phyloP scores from a whole-genome alignment of 108 stramenopile species.

The Schizochytrium sp. region DNA sequence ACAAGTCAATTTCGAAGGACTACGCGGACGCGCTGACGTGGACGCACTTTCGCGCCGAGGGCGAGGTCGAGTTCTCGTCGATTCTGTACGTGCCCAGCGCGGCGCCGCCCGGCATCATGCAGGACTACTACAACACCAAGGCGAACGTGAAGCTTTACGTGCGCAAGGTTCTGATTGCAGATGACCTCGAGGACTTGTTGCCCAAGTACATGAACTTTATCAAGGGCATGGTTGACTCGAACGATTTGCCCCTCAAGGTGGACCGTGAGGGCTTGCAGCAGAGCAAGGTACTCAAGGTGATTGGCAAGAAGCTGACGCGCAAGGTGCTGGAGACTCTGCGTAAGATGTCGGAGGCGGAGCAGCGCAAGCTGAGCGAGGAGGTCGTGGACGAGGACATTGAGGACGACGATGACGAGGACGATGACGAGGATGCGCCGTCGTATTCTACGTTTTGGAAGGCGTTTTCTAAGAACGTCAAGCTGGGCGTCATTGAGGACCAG shows the following conservation, averaged over 20 bases:
- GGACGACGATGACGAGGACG: conserved; percentile 47
- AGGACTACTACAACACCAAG: conserved; percentile 50
- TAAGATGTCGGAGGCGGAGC: conserved; percentile 58
- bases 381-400: conserved; percentile 36
- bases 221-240: conserved; percentile 93
- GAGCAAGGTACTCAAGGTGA: conserved; percentile 87
- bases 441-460: conserved; percentile 91
- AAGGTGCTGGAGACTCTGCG: conserved; percentile 92
- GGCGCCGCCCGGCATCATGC: conserved; percentile 49
- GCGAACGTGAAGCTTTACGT: conserved; percentile 76
- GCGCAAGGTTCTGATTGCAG: conserved; percentile 93
- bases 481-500: conserved; percentile 92
- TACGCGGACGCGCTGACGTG: conserved; percentile 63
- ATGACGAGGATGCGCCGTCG: conserved; percentile 53
- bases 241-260: conserved; percentile 99
- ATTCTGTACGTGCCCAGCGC: conserved; percentile 84
- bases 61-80: conserved; percentile 98
- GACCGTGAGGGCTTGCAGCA: conserved; percentile 95
- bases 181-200: conserved; percentile 91
- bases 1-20: conserved; percentile 61
- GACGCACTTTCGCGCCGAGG: conserved; percentile 99
- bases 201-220: conserved; percentile 90
- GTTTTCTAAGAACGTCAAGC: conserved; percentile 83
- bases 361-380: conserved; percentile 15
- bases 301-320: conserved; percentile 97